phyloP scores from a whole-genome alignment of 495 filamentous ascomycete genomes.

The Pseudoneurospora amorphoporcata region DNA sequence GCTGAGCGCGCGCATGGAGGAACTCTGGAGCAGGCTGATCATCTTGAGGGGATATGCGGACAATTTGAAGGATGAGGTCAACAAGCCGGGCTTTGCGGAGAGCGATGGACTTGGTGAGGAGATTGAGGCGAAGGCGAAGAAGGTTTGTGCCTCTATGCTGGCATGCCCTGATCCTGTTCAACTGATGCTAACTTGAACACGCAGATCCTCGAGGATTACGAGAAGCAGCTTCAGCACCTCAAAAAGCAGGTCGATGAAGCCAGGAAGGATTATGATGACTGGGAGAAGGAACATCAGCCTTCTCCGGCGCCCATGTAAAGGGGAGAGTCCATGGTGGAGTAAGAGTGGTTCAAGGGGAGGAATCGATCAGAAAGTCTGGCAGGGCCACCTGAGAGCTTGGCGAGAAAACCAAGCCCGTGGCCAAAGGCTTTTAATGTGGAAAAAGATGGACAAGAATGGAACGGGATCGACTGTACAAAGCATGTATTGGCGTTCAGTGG shows the following conservation, averaged over 20 bases:
- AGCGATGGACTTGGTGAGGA: slow-evolving; percentile 61
- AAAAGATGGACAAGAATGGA: neutral
- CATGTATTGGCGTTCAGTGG: neutral
- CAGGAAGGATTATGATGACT: slow-evolving; percentile 68
- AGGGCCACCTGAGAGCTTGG: neutral
- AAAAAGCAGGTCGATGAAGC: slow-evolving; percentile 71
- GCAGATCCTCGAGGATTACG: slow-evolving; percentile 84
- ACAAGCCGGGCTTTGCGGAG: slow-evolving; percentile 46
- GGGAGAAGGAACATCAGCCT: slow-evolving; percentile 49
- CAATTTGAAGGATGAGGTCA: slow-evolving; percentile 68
- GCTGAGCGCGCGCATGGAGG: slow-evolving; percentile 72
- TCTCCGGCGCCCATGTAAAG: slow-evolving; percentile 11
- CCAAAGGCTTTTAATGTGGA: neutral
- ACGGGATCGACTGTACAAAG: neutral
- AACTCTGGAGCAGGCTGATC: slow-evolving; percentile 94
- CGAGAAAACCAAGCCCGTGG: neutral
- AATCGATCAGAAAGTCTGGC: neutral
- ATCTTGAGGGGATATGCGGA: slow-evolving; percentile 71
- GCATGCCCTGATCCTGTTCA: slow-evolving; percentile 7
- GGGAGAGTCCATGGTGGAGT: slow-evolving; percentile 2
- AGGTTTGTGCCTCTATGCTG: slow-evolving; percentile 46
- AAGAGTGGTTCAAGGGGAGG: neutral
- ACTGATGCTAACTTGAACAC: slow-evolving; percentile 14
- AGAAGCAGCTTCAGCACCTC: slow-evolving; percentile 75
- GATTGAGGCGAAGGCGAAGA: slow-evolving; percentile 68